These are phyloP conservation scores for Didymella lethalis DNA, from an alignment of 2,329 filamentous ascomycete species.

Conservation along the genomic window DNA sequence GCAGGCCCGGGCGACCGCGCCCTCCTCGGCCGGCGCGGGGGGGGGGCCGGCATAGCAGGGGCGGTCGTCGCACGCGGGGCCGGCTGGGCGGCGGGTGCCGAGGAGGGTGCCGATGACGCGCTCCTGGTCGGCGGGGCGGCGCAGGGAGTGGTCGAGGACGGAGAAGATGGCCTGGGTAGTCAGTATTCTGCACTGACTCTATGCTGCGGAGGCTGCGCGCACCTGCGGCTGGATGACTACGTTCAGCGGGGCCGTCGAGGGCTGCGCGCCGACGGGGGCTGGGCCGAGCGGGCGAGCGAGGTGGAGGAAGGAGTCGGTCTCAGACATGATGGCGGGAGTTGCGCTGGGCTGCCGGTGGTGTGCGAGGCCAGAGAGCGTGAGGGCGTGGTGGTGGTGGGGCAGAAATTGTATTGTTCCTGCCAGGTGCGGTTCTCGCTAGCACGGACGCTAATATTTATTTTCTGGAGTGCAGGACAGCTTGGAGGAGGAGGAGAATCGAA, in stretches of 20 bases:
- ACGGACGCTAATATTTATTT: constrained; percentile 25
- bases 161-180: constrained; percentile 66
- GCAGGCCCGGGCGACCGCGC: too few species aligned
- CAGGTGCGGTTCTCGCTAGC: constrained; percentile 24
- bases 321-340: constrained; percentile 71
- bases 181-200: constrained; percentile 7
- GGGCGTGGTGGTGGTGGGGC: constrained; percentile 25
- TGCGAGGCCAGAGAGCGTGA: constrained; percentile 23
- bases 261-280: constrained; percentile 77
- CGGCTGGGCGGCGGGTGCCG: constrained; percentile 83
- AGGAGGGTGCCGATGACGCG: constrained; percentile 97
- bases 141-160: constrained; percentile 86
- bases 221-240: constrained; percentile 97
- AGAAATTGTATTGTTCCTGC: constrained; percentile 24
- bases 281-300: constrained; percentile 91
- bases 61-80: too few species aligned
- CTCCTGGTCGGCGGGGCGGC: constrained; percentile 89
- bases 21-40: too few species aligned
- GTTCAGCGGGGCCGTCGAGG: constrained; percentile 87
- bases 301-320: constrained; percentile 88
- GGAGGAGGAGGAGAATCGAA: background rate
- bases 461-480: constrained; percentile 12
- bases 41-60: too few species aligned
- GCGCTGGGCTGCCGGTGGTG: constrained; percentile 22
- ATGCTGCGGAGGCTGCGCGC: constrained; percentile 35